Evolutionary conservation across 75 land plant species (phyloP), one percentile per base, ranked within the genome.

Genomic region (Adiantum capillusveneris): DNA sequence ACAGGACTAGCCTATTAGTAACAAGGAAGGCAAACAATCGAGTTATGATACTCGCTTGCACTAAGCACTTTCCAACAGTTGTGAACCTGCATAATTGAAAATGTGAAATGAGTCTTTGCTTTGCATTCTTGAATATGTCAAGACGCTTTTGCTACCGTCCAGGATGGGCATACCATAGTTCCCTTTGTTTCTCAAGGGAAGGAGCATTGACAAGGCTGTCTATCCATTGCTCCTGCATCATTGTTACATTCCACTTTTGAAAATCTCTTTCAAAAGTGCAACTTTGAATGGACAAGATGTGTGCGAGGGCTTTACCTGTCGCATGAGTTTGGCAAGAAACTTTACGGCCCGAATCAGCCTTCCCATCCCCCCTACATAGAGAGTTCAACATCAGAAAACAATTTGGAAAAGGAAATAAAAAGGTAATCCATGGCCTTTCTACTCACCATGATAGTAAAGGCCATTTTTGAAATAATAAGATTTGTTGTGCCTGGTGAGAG

Each of bases 161-260:
- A n/a, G n/a, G n/a, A n/a, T n/a, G n/a, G n/a, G 24, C 20, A 59
- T 56, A 73, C 76, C 76, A 73, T 37, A 73, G 71, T 29, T 73
- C 76, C 56, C 60, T 73, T 42, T 73, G 76, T 41, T 65, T 56
- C 25, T 73, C 69, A 36, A 73, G 44, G 16, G 76, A 68, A 13
- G 76, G 76, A 13, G 76, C 76, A 44, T 73, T 73, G 19, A 73
- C 76, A 9, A 73, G 53, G 29, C 70, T 59, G 1, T 73, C 76
- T 24, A 73, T 45, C 65, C 69, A 73, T 26, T 55, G 69, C 44
- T 73, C 69, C 75, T 72, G 68, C 24, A 31, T 0, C 50, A 41
- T 41, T 41, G 43, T 9, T 9, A 41, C 14, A 41, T 41, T 9
- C 14, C 18, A 3, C 56, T 62, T 21, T 7, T 7, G 53, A 52